Base-by-base conservation (phyloP, 768 basidiomycete species). In the Pleurotus pulmonarius region DNA sequence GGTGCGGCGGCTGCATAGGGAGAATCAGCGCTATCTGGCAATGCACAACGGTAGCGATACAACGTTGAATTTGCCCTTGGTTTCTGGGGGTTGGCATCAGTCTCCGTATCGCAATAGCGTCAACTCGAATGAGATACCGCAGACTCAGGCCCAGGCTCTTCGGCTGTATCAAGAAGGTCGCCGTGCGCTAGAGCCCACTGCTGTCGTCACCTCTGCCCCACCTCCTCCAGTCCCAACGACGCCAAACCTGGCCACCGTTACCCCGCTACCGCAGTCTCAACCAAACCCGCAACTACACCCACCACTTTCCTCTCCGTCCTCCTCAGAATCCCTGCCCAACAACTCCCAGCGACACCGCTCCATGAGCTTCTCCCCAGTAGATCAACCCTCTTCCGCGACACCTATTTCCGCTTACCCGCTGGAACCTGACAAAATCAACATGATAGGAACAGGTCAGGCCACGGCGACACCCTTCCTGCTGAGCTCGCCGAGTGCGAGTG, bases 271-370 rank as follows among this genome's bases (percentile, higher is more conserved):
- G 2, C n/a, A 22, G 6, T 22, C 4, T 52, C 11, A 43, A 22
- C 9, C 20, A 20, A 15, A 49, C 9, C 13, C 13, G 56, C 20
- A 16, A 16, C 22, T 48, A 9, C 55, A 61, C 2, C 58, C 48
- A 9, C 56, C 67, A 5, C 70, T 70, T 0, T 67, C 67, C 7
- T 72, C 73, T 12, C 68, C 67, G 0, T 72, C 72, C 5, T 73
- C 73, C 3, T 68, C 65, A 11, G 72, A 72, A 56, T 71, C 70
- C 9, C 47, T 73, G 9, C 29, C 29, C 8, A 61, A 49, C 38
- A 58, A 43, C 22, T 55, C 56, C 16, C 58, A 55, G 1, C 59
- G 62, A 6, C 46, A 56, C 7, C 60, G 62, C 2, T 46, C 59
- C 3, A 48, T 63, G 18, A 67, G 64, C 46, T 67, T 71, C 44